Conservation (phyloP, 495 filamentous ascomycete species). For the Coniosporium apollinis region DNA sequence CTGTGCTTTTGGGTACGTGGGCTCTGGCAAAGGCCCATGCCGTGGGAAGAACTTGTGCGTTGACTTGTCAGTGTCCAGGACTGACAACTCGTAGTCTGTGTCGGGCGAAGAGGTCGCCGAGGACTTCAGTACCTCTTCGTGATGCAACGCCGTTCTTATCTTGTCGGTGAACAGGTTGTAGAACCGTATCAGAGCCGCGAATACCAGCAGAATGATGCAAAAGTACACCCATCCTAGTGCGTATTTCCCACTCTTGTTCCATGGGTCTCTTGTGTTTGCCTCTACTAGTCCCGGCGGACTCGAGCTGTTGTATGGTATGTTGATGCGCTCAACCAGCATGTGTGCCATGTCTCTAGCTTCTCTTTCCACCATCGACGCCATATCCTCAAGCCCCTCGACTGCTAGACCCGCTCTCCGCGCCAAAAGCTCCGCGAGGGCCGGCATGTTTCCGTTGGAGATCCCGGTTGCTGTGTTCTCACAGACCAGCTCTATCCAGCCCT, state of each 20-base stretch:
- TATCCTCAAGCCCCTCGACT: conserved; percentile 12
- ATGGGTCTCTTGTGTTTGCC: conserved; percentile 64
- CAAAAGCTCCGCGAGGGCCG: conserved; percentile 17
- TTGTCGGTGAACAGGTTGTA: conserved; percentile 83
- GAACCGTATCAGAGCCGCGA: conserved; percentile 46
- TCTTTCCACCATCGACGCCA: conserved; percentile 12
- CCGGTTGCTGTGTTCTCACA: no score
- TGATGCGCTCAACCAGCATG: conserved; percentile 53
- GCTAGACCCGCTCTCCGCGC: conserved; percentile 14
- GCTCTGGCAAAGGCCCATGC: conserved; percentile 29
- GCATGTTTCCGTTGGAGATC: no score
- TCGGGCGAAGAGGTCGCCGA: conserved; percentile 40
- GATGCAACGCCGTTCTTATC: conserved; percentile 66
- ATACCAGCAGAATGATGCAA: conserved; percentile 47
- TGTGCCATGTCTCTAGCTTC: conserved; percentile 6
- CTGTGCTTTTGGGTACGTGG: conserved; percentile 37
- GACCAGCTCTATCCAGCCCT: no score
- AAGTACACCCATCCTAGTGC: conserved; percentile 81
- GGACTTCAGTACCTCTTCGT: conserved; percentile 46
- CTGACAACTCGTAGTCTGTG: conserved; percentile 51
- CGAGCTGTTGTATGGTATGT: conserved; percentile 46
- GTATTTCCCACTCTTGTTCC: conserved; percentile 68
- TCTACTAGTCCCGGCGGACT: conserved; percentile 54
- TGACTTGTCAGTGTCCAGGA: conserved; percentile 48
- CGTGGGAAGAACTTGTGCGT: conserved; percentile 58